These are phyloP conservation scores for Aspergillus ochraceus DNA, from an alignment of 2,329 filamentous ascomycete genomes.

Conservation along the genomic window DNA sequence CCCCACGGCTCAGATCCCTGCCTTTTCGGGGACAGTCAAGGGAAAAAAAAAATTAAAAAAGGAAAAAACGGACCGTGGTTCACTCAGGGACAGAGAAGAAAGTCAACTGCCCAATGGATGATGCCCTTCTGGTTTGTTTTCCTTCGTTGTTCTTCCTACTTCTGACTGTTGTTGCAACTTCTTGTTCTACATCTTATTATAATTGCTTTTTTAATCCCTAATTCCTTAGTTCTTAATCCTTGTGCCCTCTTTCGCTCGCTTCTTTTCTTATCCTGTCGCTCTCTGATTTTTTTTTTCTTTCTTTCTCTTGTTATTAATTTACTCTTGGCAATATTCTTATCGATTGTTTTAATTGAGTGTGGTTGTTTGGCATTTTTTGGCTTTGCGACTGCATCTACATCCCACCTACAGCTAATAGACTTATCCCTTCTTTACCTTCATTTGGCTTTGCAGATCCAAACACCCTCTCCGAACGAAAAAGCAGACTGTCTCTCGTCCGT, in stretches of 20 bases:
- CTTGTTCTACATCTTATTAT: not conserved
- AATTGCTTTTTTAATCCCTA: conserved; percentile 2
- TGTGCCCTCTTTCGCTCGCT: not conserved
- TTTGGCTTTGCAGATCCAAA: conserved; percentile 3
- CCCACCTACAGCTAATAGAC: not conserved
- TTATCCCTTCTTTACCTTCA: conserved; percentile 9
- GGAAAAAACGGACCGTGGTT: conserved; percentile 1
- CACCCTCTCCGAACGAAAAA: conserved; percentile 1
- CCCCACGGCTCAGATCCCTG: conserved; percentile 15
- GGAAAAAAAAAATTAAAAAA: not conserved
- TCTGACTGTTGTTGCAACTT: not conserved
- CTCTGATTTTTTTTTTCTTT: not conserved
- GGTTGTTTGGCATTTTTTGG: conserved; percentile 6
- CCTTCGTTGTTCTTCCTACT: not conserved
- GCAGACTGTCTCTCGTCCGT: not conserved
- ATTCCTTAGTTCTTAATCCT: not conserved
- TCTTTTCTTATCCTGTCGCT: not conserved
- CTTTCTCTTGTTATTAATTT: conserved; percentile 1
- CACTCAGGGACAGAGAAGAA: not conserved
- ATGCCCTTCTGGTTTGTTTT: not conserved
- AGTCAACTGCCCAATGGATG: not conserved
- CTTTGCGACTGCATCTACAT: conserved; percentile 11
- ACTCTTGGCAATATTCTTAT: not conserved
- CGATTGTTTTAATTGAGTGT: not conserved
- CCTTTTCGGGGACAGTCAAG: conserved; percentile 11